Conservation (phyloP, 208 protist species). For the Spongospora subterranea region DNA sequence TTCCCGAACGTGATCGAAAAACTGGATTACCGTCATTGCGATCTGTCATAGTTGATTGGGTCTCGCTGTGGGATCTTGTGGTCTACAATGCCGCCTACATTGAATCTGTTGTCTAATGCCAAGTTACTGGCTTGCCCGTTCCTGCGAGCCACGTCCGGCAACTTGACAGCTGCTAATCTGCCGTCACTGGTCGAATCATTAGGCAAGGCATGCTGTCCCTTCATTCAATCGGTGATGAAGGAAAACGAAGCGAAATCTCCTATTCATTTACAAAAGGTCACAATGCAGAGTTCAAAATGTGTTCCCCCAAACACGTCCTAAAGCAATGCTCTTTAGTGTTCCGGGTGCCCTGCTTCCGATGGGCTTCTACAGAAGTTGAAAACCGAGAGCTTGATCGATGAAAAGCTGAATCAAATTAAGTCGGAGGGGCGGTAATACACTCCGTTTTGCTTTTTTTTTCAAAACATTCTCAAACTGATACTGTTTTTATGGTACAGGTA, state of each 20-base stretch:
- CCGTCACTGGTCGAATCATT: conserved; percentile 11
- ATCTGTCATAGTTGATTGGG: no score
- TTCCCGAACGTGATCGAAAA: no score
- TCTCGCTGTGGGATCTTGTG: no score
- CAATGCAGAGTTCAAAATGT: no score
- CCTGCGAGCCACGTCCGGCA: background rate
- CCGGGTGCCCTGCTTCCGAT: background rate
- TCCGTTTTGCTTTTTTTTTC: no score
- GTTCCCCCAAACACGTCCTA: no score
- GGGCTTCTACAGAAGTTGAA: background rate
- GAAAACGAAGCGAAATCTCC: background rate
- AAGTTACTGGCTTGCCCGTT: conserved; percentile 35
- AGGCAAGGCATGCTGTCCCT: background rate
- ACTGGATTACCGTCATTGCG: no score
- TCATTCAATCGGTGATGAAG: background rate
- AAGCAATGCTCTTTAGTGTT: background rate
- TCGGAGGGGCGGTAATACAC: background rate
- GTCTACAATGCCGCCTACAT: no score
- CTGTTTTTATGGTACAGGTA: conserved; percentile 38
- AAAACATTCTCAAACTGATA: background rate
- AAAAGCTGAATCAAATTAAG: conserved; percentile 26
- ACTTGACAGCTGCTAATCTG: background rate
- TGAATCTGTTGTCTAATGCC: no score
- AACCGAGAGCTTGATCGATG: background rate
- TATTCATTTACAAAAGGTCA: no score